Conservation (phyloP, 2,329 filamentous ascomycete species). For the Xylaria sp. region DNA sequence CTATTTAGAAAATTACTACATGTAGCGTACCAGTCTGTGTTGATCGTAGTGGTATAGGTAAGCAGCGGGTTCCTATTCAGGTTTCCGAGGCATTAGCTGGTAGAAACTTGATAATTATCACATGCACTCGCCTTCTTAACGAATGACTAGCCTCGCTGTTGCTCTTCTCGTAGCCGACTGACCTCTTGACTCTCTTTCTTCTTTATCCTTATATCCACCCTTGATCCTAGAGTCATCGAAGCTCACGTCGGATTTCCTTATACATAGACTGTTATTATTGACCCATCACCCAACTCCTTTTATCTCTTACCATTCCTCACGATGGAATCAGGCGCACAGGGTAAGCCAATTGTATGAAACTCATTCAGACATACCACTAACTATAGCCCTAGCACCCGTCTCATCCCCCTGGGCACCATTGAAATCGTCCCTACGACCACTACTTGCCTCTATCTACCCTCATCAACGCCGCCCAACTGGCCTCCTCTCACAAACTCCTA, state of each 20-base stretch:
- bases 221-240: constrained; percentile 7
- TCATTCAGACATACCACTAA: constrained; percentile 15
- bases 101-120: constrained; percentile 30
- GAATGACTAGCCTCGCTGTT: constrained; percentile 14
- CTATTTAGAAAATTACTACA: constrained; percentile 39
- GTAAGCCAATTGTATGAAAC: constrained; percentile 15
- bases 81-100: constrained; percentile 31
- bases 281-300: background rate
- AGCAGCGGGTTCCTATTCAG: constrained; percentile 38
- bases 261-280: constrained; percentile 14
- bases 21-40: constrained; percentile 23
- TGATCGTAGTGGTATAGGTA: constrained; percentile 33
- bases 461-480: constrained; percentile 37
- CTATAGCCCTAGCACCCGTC: constrained; percentile 21
- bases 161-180: constrained; percentile 7
- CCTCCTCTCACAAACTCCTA: constrained; percentile 34
- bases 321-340: constrained; percentile 33
- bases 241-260: constrained; percentile 2
- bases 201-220: constrained; percentile 14
- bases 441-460: constrained; percentile 36
- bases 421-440: constrained; percentile 34
- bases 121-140: constrained; percentile 23
- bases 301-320: constrained; percentile 9
- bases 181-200: constrained; percentile 13
- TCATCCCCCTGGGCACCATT: constrained; percentile 38